These are phyloP conservation scores for Boletus reticulatus DNA, from an alignment of 768 basidiomycete species.

Conservation along the genomic window DNA sequence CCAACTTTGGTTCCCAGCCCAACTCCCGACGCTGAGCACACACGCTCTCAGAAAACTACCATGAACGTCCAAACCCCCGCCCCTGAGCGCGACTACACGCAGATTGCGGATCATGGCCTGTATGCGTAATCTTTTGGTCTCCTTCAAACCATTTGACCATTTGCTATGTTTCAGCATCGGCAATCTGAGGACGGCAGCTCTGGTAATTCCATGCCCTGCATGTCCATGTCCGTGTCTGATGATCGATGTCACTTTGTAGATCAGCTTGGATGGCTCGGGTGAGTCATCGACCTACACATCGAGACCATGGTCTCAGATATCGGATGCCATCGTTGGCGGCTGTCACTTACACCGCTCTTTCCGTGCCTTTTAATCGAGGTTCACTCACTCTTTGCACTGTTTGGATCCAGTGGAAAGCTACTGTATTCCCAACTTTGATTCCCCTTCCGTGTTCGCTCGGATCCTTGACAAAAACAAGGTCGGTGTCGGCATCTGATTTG, in stretches of 20 bases:
- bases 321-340: too few species aligned
- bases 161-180: conserved; percentile 55
- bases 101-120: conserved; percentile 81
- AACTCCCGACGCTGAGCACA: background rate
- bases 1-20: conserved; percentile 5
- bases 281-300: conserved; percentile 21
- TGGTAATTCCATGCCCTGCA: conserved; percentile 37
- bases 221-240: conserved; percentile 4
- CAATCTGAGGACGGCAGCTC: conserved; percentile 78
- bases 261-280: conserved; percentile 85
- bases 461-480: conserved; percentile 84
- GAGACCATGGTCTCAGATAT: background rate
- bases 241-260: conserved; percentile 24
- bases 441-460: conserved; percentile 87
- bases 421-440: conserved; percentile 92
- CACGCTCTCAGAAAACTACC: background rate
- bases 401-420: conserved; percentile 74
- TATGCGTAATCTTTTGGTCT: conserved; percentile 34
- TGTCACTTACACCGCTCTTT: background rate
- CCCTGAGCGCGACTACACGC: conserved; percentile 61
- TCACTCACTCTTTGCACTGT: conserved; percentile 4
- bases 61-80: conserved; percentile 54
- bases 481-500: background rate
- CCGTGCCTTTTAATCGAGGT: background rate
- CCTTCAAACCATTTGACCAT: conserved; percentile 10